A percentile compares a stretch with the other conserved stretches of the same genome.
Evolutionary conservation across 331 rosid genomes (phyloP).

Genomic region (Pyracantha coccinea): DNA sequence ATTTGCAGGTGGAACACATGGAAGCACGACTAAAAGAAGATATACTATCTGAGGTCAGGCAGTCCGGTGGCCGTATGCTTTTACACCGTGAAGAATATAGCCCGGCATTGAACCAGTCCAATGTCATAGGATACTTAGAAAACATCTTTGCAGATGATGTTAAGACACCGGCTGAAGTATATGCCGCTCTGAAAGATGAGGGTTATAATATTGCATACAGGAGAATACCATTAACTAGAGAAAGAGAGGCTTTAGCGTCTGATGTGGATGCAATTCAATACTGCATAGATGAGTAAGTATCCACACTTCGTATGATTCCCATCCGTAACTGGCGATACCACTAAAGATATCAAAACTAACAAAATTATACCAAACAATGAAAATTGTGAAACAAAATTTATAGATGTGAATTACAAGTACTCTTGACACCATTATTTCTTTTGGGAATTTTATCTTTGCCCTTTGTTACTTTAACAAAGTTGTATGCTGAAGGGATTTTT

Average conservation of each 20-base stretch:
- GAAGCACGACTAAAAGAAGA: constrained; percentile 74
- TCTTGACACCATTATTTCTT: neutral
- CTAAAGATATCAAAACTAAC: neutral
- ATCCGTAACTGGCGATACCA: neutral
- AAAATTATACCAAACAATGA: neutral
- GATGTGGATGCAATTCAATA: constrained; percentile 73
- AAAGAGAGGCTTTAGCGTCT: constrained; percentile 66
- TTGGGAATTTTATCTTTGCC: neutral
- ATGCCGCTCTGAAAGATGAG: constrained; percentile 49
- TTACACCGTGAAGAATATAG: constrained; percentile 74
- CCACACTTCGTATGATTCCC: neutral
- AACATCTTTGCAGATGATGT: constrained; percentile 63
- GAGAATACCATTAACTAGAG: constrained; percentile 74
- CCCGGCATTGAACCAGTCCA: constrained; percentile 55
- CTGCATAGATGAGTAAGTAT: constrained; percentile 59
- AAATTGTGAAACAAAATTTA: neutral
- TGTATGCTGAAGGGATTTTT: neutral
- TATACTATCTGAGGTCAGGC: constrained; percentile 58
- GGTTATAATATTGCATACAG: constrained; percentile 49
- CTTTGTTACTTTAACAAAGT: neutral
- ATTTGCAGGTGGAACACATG: constrained; percentile 79
- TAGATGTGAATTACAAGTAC: neutral
- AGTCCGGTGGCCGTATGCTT: constrained; percentile 71
- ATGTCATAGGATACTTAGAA: constrained; percentile 73
- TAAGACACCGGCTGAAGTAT: constrained; percentile 78